Evolutionary conservation across 768 basidiomycete species (phyloP).

Genomic region (Rhizopogon vinicolor): DNA sequence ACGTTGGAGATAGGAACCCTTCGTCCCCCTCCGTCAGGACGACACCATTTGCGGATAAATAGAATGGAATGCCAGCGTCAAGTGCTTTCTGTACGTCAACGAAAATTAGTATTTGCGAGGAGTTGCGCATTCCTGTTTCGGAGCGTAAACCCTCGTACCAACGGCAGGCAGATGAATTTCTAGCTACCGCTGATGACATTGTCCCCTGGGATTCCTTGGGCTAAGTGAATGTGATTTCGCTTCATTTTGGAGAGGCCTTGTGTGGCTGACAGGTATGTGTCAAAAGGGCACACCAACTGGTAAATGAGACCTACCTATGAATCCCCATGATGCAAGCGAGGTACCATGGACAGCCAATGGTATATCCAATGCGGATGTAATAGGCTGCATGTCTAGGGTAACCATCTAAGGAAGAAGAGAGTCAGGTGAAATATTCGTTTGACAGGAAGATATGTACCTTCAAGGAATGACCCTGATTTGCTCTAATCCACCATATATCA

Average conservation of each 20-base stretch:
- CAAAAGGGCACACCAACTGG: not conserved
- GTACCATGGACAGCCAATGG: conserved; percentile 87
- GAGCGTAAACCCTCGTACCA: not conserved
- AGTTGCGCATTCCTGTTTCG: conserved; percentile 70
- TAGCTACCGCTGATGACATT: conserved; percentile 72
- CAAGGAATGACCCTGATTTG: conserved; percentile 88
- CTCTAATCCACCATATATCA: conserved; percentile 79
- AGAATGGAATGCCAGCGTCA: conserved; percentile 66
- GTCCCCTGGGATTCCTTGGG: conserved; percentile 65
- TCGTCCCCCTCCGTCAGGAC: conserved; percentile 77
- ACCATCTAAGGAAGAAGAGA: conserved; percentile 43
- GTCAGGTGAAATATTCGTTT: not conserved
- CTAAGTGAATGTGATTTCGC: conserved; percentile 91
- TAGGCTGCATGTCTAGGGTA: conserved; percentile 60
- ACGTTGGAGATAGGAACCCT: conserved; percentile 57
- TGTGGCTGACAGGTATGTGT: conserved; percentile 36
- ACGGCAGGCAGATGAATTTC: not conserved
- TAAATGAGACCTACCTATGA: conserved; percentile 47
- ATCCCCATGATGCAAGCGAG: conserved; percentile 59
- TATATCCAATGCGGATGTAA: conserved; percentile 55
- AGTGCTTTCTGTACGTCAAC: conserved; percentile 71
- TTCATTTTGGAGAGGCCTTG: conserved; percentile 80
- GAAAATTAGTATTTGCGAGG: conserved; percentile 77
- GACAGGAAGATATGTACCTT: conserved; percentile 40
- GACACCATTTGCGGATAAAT: conserved; percentile 83